Conservation (phyloP, 108 stramenopile species). For the Pseudonitzschia delicatissima region DNA sequence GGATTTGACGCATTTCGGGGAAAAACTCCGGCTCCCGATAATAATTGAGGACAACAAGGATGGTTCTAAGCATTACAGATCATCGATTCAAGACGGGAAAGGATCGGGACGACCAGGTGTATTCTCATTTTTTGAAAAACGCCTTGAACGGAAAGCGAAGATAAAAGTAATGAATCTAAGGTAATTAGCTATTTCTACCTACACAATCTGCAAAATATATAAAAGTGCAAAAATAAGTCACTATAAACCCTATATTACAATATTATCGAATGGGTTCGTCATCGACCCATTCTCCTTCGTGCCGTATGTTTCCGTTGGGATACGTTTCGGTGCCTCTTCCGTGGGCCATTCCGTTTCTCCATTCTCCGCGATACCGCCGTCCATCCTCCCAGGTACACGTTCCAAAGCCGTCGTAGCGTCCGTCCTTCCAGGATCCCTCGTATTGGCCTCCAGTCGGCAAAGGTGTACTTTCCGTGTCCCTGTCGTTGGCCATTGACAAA, state of each 20-base stretch:
- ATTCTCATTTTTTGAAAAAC: slow-evolving; percentile 5
- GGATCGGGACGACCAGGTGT: slow-evolving; percentile 11
- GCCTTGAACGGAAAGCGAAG: too few relatives aligned
- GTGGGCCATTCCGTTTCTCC: slow-evolving; percentile 58
- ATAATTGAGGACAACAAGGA: too few relatives aligned
- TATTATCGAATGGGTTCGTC: slow-evolving; percentile 58
- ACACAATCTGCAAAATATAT: too few relatives aligned
- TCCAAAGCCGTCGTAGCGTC: slow-evolving; percentile 56
- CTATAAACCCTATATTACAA: too few relatives aligned
- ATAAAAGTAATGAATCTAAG: too few relatives aligned
- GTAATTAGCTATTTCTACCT: too few relatives aligned
- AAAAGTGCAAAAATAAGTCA: too few relatives aligned
- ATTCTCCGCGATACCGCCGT: slow-evolving; percentile 40
- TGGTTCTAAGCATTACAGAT: background rate
- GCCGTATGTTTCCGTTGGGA: slow-evolving; percentile 51
- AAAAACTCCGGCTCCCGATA: background rate
- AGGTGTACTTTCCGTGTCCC: slow-evolving; percentile 52
- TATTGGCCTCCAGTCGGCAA: slow-evolving; percentile 57
- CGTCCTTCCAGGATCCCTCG: slow-evolving; percentile 56
- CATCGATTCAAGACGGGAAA: background rate
- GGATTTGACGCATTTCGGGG: slow-evolving; percentile 19
- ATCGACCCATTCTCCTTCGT: slow-evolving; percentile 55
- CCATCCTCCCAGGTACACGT: slow-evolving; percentile 43
- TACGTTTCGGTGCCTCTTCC: slow-evolving; percentile 52
- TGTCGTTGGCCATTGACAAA: slow-evolving; percentile 58